phyloP scores from a whole-genome alignment of 2,329 filamentous ascomycete genomes.

The Fusarium sp. region DNA sequence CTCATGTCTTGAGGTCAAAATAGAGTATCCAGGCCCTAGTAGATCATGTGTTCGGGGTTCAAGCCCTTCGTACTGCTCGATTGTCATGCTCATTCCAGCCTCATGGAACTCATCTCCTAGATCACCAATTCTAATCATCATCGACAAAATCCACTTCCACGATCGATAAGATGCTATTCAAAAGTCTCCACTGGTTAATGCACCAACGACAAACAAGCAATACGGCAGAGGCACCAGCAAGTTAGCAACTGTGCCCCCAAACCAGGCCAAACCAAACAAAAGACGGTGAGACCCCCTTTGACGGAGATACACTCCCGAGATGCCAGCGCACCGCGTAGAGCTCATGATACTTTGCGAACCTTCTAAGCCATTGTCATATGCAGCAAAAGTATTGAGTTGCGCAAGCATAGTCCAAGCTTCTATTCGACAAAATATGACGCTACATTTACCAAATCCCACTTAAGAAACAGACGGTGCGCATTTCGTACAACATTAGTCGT shows the following conservation, averaged over 20 bases:
- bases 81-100: neutral
- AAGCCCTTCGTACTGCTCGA: neutral
- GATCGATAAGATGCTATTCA: constrained; percentile 20
- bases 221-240: constrained; percentile 24
- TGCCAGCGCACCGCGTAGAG: constrained; percentile 20
- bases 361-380: neutral
- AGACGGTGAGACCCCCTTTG: constrained; percentile 37
- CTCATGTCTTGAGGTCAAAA: neutral
- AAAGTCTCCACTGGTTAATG: constrained; percentile 28
- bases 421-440: constrained; percentile 8
- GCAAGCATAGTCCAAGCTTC: constrained; percentile 5
- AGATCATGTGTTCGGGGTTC: neutral
- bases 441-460: constrained; percentile 9
- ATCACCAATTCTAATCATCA: constrained; percentile 11
- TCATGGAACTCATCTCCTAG: neutral
- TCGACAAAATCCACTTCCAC: constrained; percentile 11
- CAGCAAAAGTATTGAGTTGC: neutral
- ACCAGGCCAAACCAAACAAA: constrained; percentile 17
- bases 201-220: constrained; percentile 32
- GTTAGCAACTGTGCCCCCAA: constrained; percentile 9
- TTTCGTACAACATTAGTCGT: constrained; percentile 12
- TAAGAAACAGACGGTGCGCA: constrained; percentile 14
- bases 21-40: neutral
- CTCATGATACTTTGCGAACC: constrained; percentile 11
- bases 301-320: constrained; percentile 29